These are phyloP conservation scores for Mortierella sp. DNA, from an alignment of 371 early-diverging fungal species.

Conservation along the genomic window DNA sequence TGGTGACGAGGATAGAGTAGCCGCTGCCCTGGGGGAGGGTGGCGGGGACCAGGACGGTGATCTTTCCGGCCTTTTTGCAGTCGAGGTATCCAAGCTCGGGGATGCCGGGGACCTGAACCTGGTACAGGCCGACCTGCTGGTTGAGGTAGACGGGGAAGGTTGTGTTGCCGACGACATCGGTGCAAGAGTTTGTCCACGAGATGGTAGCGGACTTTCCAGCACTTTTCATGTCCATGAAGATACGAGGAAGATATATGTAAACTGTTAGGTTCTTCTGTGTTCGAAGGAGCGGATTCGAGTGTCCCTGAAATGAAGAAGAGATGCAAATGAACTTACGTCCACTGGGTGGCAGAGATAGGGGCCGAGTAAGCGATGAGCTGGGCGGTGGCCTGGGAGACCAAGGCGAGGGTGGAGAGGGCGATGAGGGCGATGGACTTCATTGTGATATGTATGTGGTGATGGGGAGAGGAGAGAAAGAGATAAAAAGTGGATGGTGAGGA, in stretches of 20 bases:
- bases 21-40: constrained; percentile 57
- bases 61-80: constrained; percentile 50
- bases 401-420: constrained; percentile 14
- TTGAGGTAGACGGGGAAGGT: constrained; percentile 63
- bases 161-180: constrained; percentile 47
- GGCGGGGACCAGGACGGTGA: constrained; percentile 59
- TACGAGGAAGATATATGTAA: not conserved
- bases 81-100: constrained; percentile 45
- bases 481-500: not conserved
- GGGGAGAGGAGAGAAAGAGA: not conserved
- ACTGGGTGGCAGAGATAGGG: constrained; percentile 58
- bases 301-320: not conserved
- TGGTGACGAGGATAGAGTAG: constrained; percentile 58
- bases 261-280: not conserved
- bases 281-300: not conserved
- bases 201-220: constrained; percentile 59
- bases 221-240: not conserved
- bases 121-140: constrained; percentile 58
- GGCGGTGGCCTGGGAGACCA: constrained; percentile 22
- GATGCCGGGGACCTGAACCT: constrained; percentile 50
- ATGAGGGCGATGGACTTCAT: constrained; percentile 17
- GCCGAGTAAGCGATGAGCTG: constrained; percentile 52
- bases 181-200: constrained; percentile 61
- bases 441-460: not conserved
- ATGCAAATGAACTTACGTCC: constrained; percentile 38